These are phyloP conservation scores for Baeospora myosura DNA, from an alignment of 1,284 basidiomycete genomes.

Conservation along the genomic window DNA sequence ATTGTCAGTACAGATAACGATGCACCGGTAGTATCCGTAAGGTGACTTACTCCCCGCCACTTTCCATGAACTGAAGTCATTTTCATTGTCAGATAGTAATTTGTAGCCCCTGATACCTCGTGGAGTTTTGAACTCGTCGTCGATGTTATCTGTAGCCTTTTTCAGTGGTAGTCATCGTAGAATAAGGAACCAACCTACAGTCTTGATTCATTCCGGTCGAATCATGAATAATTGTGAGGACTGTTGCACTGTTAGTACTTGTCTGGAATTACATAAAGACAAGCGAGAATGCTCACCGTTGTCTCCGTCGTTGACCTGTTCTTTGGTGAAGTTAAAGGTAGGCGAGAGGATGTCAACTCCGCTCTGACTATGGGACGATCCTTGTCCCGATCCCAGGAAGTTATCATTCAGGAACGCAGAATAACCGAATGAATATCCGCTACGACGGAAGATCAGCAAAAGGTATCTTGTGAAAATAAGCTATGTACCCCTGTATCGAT, in stretches of 20 bases:
- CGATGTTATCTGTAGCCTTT: slow-evolving; percentile 35
- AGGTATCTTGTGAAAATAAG: background rate
- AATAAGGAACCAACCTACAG: slow-evolving; percentile 30
- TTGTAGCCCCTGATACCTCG: slow-evolving; percentile 41
- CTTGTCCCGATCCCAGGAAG: slow-evolving; percentile 37
- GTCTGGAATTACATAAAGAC: slow-evolving; percentile 42
- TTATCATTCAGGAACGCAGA: slow-evolving; percentile 37
- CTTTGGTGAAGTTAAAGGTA: slow-evolving; percentile 25
- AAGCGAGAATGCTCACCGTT: slow-evolving; percentile 59
- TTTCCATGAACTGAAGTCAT: slow-evolving; percentile 38
- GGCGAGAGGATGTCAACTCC: slow-evolving; percentile 26
- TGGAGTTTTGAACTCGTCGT: slow-evolving; percentile 30
- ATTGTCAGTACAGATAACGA: background rate
- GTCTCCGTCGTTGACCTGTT: slow-evolving; percentile 48
- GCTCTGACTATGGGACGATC: slow-evolving; percentile 25
- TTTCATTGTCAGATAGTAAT: slow-evolving; percentile 24
- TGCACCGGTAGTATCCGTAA: slow-evolving; percentile 1
- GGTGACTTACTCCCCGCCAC: slow-evolving; percentile 39
- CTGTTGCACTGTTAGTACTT: slow-evolving; percentile 71
- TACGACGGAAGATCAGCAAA: slow-evolving; percentile 16
- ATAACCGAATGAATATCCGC: slow-evolving; percentile 37
- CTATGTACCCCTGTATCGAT: slow-evolving; percentile 31
- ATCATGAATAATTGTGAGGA: slow-evolving; percentile 34
- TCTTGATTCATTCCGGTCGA: background rate
- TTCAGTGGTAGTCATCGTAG: slow-evolving; percentile 39